These are phyloP conservation scores for Penicillium fuscoglaucum DNA, from an alignment of 2,329 filamentous ascomycete genomes.

Conservation along the genomic window DNA sequence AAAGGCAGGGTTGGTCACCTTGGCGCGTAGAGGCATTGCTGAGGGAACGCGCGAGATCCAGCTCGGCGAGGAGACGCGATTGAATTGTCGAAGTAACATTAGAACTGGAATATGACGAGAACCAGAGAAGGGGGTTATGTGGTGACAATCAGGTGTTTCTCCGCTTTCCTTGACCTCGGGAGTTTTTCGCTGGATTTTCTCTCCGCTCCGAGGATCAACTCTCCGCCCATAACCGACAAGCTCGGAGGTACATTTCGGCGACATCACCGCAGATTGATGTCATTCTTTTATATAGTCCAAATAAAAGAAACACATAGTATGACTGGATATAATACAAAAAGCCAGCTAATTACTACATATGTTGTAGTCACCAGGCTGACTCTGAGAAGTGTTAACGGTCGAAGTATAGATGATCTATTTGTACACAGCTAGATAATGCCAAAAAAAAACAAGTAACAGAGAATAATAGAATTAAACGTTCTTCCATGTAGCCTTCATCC, in stretches of 20 bases:
- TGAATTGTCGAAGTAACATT: slow-evolving; percentile 47
- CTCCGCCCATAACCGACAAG: slow-evolving; percentile 21
- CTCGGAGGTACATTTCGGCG: neutral
- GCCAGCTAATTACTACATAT: neutral
- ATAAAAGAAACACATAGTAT: neutral
- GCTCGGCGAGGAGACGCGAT: slow-evolving; percentile 44
- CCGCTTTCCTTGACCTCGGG: slow-evolving; percentile 31
- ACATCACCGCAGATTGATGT: neutral
- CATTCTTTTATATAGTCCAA: neutral
- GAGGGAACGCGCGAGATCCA: slow-evolving; percentile 47
- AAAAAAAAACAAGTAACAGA: neutral
- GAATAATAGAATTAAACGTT: neutral
- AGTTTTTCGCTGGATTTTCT: slow-evolving; percentile 31
- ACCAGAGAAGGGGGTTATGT: slow-evolving; percentile 18
- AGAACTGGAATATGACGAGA: slow-evolving; percentile 29
- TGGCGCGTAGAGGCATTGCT: slow-evolving; percentile 79
- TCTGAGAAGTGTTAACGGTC: neutral
- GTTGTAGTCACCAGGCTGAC: neutral
- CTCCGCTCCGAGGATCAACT: slow-evolving; percentile 26
- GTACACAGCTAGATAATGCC: slow-evolving; percentile 14
- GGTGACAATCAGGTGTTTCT: slow-evolving; percentile 31
- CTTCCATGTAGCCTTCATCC: neutral
- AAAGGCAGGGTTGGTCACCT: slow-evolving; percentile 63
- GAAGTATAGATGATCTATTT: slow-evolving; percentile 12
- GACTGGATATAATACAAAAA: neutral